These are phyloP conservation scores for Magnusiomyces suaveolens DNA, from an alignment of 1,139 yeast genomes.

Conservation along the genomic window DNA sequence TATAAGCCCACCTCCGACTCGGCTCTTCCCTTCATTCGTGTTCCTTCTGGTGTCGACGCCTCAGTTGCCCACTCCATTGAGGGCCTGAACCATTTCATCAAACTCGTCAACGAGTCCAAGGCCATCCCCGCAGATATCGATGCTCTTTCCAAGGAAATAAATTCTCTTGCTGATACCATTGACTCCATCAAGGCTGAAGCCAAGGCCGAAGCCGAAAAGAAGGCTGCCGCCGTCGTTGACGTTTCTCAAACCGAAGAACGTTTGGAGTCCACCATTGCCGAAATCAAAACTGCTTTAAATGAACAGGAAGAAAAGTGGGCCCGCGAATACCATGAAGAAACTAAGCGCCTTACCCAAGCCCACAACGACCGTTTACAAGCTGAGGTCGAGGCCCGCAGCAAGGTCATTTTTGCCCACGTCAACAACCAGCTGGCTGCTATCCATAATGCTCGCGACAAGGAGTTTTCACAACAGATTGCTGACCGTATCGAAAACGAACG, in stretches of 20 bases:
- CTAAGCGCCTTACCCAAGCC: constrained; percentile 51
- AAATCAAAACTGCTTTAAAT: constrained; percentile 35
- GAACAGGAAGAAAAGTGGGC: constrained; percentile 46
- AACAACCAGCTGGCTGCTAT: constrained; percentile 67
- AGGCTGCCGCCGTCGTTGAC: constrained; percentile 18
- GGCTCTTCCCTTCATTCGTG: constrained; percentile 23
- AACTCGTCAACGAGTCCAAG: constrained; percentile 39
- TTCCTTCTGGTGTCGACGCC: constrained; percentile 36
- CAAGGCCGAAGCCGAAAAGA: constrained; percentile 23
- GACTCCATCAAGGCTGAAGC: constrained; percentile 20
- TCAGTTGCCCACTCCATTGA: constrained; percentile 41
- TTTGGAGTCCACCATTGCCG: constrained; percentile 24
- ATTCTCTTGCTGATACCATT: constrained; percentile 25
- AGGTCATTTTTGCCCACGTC: constrained; percentile 63
- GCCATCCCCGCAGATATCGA: constrained; percentile 26
- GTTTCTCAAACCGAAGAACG: constrained; percentile 23
- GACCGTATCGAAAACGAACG: constrained; percentile 71
- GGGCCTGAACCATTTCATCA: constrained; percentile 46
- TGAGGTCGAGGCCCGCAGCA: constrained; percentile 63
- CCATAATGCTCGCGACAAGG: constrained; percentile 61
- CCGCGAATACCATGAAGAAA: constrained; percentile 52
- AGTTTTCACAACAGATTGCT: constrained; percentile 55
- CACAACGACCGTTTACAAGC: constrained; percentile 49
- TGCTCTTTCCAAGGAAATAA: constrained; percentile 24
- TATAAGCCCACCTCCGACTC: constrained; percentile 1